Conservation (phyloP, 805 yeast genomes). For the Wickerhamomyces bisporus region DNA sequence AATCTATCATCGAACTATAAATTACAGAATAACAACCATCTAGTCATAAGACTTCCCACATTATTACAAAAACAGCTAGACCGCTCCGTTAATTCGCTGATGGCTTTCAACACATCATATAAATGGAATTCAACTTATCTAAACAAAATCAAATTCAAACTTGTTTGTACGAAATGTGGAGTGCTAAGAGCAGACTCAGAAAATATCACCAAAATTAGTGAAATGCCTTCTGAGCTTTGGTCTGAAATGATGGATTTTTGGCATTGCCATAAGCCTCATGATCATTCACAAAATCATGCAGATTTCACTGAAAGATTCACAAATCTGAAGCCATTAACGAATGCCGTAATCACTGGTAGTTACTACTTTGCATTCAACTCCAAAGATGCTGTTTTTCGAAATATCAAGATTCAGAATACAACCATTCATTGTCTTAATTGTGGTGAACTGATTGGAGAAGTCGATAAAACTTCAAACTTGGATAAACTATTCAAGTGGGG, state of each 20-base stretch:
- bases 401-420: conserved; percentile 5
- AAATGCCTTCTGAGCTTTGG: conserved; percentile 93
- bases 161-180: conserved; percentile 30
- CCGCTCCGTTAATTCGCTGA: conserved; percentile 18
- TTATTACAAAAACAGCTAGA: conserved; percentile 1
- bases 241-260: conserved; percentile 93
- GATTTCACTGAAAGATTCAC: conserved; percentile 30
- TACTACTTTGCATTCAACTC: conserved; percentile 38
- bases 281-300: conserved; percentile 10
- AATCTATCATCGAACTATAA: conserved; percentile 1
- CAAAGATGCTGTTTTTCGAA: conserved; percentile 5
- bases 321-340: conserved; percentile 37
- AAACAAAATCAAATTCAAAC: conserved; percentile 25
- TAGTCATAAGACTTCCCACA: conserved; percentile 13
- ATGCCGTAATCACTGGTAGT: conserved; percentile 48
- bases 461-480: conserved; percentile 27
- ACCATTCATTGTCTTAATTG: conserved; percentile 35
- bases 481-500: conserved; percentile 55
- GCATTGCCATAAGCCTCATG: conserved; percentile 87
- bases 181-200: conserved; percentile 27
- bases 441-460: conserved; percentile 33
- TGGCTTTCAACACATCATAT: conserved; percentile 17
- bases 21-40: background rate
- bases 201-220: conserved; percentile 32
- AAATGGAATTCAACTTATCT: conserved; percentile 43